Base-by-base conservation (phyloP, 1,284 basidiomycete genomes). In the Anthracocystis panici-leucophaei region DNA sequence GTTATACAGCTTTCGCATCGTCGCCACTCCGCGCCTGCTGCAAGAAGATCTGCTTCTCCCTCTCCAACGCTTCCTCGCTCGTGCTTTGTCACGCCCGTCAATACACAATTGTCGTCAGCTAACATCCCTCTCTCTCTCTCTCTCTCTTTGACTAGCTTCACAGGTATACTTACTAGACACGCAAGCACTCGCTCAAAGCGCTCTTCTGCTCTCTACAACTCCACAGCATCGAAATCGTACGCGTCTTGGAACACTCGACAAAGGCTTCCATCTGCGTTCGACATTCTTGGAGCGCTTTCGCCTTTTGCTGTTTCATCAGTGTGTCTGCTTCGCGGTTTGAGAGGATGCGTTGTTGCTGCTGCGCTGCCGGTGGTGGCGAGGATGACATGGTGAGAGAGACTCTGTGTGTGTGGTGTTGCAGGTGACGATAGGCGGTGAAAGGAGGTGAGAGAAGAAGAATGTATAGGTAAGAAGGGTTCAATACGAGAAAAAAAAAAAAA, bases 211-310 rank as follows among this genome's bases (percentile, higher is more conserved):
- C 62, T 12, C 54, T 21, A 33, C 72, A 75, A 5, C 62, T 46
- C 72, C 72, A 75, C 10, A 69, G 53, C 63, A 75, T 75, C 25
- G 62, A 65, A 10, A 75, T 65, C 1, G 72, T 75, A 1, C 72
- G 57, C 2, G 72, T 65, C 41, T 58, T 65, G 35, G 65, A 62
- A 29, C 72, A 75, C 40, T 65, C 62, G 35, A 69, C 72, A 48
- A 75, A 75, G 1, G 55, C 58, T 40, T 75, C 62, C 72, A 75
- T 75, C 33, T 75, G 72, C 18, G 48, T 56, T 21, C 50, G 48
- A 33, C 72, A 75, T 35, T 69, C 58, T 14, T 58, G 38, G 1
- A 75, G 49, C 35, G 65, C 72, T 35, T 65, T 69, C 1, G 72
- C 66, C 23, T 75, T 75, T 48, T 69, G 65, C 45, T 68, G 62